Evolutionary conservation across 345 rosid genomes (phyloP).

Genomic region (Pugionium dolabratum): DNA sequence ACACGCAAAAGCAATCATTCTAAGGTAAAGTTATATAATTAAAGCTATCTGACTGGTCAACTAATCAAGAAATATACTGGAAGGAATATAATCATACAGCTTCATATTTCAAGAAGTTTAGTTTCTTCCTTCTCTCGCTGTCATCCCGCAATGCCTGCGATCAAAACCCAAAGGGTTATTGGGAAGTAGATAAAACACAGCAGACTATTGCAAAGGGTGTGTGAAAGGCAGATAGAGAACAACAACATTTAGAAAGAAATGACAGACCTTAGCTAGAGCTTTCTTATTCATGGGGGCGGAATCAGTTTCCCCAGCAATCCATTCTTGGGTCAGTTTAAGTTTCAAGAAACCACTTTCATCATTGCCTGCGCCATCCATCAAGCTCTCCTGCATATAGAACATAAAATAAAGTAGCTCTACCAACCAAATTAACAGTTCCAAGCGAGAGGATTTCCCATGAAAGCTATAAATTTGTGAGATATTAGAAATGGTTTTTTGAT

Average conservation of each 20-base stretch:
- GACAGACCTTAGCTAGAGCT: conserved; percentile 60
- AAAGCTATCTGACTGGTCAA: conserved; percentile 14
- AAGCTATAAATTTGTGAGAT: conserved; percentile 4
- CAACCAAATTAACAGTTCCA: not conserved
- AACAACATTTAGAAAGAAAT: not conserved
- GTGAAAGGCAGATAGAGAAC: conserved; percentile 17
- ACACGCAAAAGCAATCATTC: conserved; percentile 25
- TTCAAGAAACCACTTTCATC: conserved; percentile 80
- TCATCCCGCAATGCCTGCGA: conserved; percentile 71
- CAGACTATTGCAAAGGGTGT: not conserved
- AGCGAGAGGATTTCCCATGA: not conserved
- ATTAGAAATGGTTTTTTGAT: not conserved
- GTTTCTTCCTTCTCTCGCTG: conserved; percentile 78
- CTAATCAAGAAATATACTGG: conserved; percentile 42
- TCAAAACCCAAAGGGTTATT: conserved; percentile 25
- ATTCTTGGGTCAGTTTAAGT: conserved; percentile 65
- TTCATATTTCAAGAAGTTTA: conserved; percentile 83
- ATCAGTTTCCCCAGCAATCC: conserved; percentile 62
- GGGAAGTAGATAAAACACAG: not conserved
- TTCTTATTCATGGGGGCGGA: conserved; percentile 79
- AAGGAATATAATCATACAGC: conserved; percentile 65
- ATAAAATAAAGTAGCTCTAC: not conserved
- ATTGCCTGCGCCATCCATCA: conserved; percentile 38
- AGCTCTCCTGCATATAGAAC: conserved; percentile 44
- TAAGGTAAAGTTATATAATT: not conserved